A percentile compares a stretch with the other conserved stretches of the same genome.
phyloP scores from a whole-genome alignment of 208 protist genomes.

The Trypanosoma boissoni region DNA sequence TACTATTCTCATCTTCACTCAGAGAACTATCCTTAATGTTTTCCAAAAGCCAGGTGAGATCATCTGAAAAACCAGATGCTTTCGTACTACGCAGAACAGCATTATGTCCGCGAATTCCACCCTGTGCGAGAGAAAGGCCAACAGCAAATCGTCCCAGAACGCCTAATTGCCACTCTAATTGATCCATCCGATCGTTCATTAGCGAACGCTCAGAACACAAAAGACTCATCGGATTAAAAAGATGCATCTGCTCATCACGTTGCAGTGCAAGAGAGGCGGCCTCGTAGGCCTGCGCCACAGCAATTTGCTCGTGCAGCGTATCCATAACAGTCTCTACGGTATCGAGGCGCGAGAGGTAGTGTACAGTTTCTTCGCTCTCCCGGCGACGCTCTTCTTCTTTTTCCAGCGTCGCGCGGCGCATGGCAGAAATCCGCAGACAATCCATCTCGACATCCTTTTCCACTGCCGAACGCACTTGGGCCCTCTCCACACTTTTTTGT shows the following conservation, averaged over 20 bases:
- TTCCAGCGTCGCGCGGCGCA: too few species aligned
- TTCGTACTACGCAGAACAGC: conserved; percentile 10
- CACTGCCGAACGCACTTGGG: too few species aligned
- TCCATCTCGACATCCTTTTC: too few species aligned
- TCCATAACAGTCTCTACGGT: neutral
- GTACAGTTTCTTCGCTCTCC: conserved; percentile 2
- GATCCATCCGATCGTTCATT: neutral
- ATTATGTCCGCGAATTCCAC: conserved; percentile 11
- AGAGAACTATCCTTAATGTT: neutral
- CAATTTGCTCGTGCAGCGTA: conserved; percentile 11
- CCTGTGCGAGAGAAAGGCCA: conserved; percentile 11
- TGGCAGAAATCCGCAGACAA: too few species aligned
- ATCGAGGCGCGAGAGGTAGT: conserved; percentile 9
- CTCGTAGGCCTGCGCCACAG: conserved; percentile 5
- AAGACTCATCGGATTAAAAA: neutral
- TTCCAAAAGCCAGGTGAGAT: conserved; percentile 15
- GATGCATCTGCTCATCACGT: neutral
- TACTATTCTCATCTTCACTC: neutral
- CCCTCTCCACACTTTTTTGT: too few species aligned
- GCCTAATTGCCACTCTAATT: conserved; percentile 16
- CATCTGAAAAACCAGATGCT: neutral
- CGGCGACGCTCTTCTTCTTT: too few species aligned
- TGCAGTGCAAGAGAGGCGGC: neutral
- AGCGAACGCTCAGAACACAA: neutral
- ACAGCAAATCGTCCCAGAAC: conserved; percentile 20